Evolutionary conservation across 345 rosid genomes (phyloP).

Genomic region (Syzygium oleosum): DNA sequence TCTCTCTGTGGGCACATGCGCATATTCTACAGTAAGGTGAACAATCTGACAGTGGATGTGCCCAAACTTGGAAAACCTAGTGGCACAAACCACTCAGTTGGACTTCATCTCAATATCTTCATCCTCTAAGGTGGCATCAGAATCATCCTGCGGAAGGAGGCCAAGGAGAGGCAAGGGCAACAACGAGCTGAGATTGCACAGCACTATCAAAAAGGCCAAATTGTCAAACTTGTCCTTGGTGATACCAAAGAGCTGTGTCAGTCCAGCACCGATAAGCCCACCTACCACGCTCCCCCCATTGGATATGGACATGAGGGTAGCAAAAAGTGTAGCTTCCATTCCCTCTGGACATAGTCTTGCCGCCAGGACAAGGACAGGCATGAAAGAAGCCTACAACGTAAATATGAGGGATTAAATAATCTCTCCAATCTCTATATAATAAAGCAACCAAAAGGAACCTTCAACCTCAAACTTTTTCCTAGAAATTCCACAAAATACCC

Average conservation of each 20-base stretch:
- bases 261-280: slow-evolving; percentile 81
- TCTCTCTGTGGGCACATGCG: neutral
- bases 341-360: slow-evolving; percentile 94
- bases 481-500: neutral
- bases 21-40: neutral
- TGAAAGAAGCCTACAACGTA: slow-evolving; percentile 77
- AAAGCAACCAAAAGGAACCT: neutral
- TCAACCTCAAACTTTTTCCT: neutral
- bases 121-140: slow-evolving; percentile 30
- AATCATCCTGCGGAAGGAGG: slow-evolving; percentile 51
- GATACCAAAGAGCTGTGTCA: slow-evolving; percentile 73
- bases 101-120: slow-evolving; percentile 73
- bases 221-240: slow-evolving; percentile 76
- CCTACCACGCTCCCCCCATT: slow-evolving; percentile 92
- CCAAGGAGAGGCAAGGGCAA: slow-evolving; percentile 89
- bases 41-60: neutral
- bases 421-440: neutral
- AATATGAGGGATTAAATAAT: neutral
- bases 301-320: slow-evolving; percentile 91
- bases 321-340: slow-evolving; percentile 97
- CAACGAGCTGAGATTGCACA: slow-evolving; percentile 95
- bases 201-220: slow-evolving; percentile 50
- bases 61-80: neutral
- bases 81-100: slow-evolving; percentile 20
- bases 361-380: slow-evolving; percentile 93